Conservation (phyloP, 441 rosid genomes). For the Gossypium lobatum region DNA sequence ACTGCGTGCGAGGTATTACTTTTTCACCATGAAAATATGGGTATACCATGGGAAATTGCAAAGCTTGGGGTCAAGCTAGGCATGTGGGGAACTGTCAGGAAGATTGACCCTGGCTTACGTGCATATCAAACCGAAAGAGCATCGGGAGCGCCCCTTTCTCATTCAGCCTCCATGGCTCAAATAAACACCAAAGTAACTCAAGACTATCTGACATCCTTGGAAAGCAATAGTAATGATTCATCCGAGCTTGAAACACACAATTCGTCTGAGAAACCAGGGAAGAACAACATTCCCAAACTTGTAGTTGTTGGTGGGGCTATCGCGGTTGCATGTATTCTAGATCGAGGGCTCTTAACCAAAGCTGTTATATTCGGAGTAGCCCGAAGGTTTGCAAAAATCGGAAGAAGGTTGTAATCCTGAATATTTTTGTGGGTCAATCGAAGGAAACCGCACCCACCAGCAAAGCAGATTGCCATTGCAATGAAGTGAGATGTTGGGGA, state of each 20-base stretch:
- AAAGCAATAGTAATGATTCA: conserved; percentile 21
- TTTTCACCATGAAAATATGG: conserved; percentile 95
- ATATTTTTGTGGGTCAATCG: background rate
- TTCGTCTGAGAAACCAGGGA: conserved; percentile 39
- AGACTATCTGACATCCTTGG: conserved; percentile 47
- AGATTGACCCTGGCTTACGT: conserved; percentile 76
- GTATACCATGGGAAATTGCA: conserved; percentile 91
- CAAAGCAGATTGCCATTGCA: background rate
- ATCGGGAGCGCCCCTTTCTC: conserved; percentile 51
- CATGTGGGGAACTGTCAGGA: conserved; percentile 99
- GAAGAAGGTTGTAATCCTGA: conserved; percentile 51
- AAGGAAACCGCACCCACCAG: background rate
- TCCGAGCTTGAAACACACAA: conserved; percentile 25
- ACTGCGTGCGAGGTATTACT: conserved; percentile 83
- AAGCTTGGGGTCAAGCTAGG: conserved; percentile 92
- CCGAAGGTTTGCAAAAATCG: conserved; percentile 65
- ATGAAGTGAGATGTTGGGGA: conserved; percentile 11
- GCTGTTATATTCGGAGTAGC: conserved; percentile 79
- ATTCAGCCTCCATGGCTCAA: conserved; percentile 59
- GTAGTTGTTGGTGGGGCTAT: conserved; percentile 70
- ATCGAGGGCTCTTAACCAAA: conserved; percentile 75
- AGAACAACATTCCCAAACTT: conserved; percentile 56
- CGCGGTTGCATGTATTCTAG: conserved; percentile 65
- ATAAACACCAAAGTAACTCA: conserved; percentile 69
- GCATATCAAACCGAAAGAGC: conserved; percentile 60